A percentile compares a stretch with the other conserved stretches of the same genome.
Evolutionary conservation across 1,284 basidiomycete genomes (phyloP).

Genomic region (Coniferiporia weirii): DNA sequence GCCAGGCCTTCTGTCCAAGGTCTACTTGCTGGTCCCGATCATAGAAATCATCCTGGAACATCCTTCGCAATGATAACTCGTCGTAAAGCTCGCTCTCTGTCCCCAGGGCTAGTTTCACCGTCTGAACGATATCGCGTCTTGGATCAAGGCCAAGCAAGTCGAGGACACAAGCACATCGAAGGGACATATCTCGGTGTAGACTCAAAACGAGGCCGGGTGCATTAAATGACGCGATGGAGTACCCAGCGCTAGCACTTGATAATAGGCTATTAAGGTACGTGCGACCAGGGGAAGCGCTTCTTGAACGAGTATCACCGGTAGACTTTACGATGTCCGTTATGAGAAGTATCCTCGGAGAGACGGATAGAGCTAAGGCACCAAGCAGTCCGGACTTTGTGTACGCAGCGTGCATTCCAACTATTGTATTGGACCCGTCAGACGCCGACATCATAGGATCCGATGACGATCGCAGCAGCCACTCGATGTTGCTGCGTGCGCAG

Average conservation of each 20-base stretch:
- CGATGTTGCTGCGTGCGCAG: neutral
- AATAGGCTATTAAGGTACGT: neutral
- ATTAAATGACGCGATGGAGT: neutral
- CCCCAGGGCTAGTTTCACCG: neutral
- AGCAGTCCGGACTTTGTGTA: conserved; percentile 7
- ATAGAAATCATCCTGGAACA: neutral
- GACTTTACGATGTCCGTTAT: conserved; percentile 2
- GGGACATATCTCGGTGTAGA: neutral
- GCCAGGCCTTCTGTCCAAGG: conserved; percentile 8
- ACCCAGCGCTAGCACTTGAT: neutral
- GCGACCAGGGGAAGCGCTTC: neutral
- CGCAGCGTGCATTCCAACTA: conserved; percentile 2
- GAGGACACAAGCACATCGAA: neutral
- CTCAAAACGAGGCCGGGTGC: conserved; percentile 3
- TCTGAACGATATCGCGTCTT: neutral
- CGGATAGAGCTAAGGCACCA: neutral
- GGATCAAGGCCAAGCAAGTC: conserved; percentile 8
- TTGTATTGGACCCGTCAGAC: neutral
- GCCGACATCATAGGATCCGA: neutral
- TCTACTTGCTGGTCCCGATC: neutral
- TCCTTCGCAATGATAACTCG: neutral
- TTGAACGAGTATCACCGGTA: neutral
- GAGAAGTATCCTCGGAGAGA: conserved; percentile 1
- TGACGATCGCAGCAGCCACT: conserved; percentile 5
- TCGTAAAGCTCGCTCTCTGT: neutral